A percentile compares a stretch with the other conserved stretches of the same genome.
Conservation (phyloP, 208 protist genomes). For the Lotmaria passim region DNA sequence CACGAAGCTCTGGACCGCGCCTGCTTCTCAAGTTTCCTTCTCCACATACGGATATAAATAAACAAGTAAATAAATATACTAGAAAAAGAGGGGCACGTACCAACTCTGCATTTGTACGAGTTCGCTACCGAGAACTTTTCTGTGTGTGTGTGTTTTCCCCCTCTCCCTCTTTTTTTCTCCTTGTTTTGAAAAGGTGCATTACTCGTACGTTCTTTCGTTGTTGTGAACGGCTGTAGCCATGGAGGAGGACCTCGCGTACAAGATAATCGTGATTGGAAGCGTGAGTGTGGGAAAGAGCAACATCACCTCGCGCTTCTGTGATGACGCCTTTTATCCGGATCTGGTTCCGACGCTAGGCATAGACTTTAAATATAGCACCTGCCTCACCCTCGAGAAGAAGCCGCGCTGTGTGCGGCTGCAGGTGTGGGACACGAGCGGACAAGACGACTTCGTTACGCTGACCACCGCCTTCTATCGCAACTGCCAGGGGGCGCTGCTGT, state of each 20-base stretch:
- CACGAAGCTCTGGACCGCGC: neutral
- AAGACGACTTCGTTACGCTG: slow-evolving; percentile 90
- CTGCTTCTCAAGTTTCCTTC: slow-evolving; percentile 9
- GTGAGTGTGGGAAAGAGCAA: slow-evolving; percentile 93
- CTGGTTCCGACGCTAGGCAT: slow-evolving; percentile 87
- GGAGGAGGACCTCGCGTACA: slow-evolving; percentile 88
- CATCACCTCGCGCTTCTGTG: slow-evolving; percentile 87
- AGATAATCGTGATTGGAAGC: slow-evolving; percentile 91
- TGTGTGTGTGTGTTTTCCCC: too few species aligned
- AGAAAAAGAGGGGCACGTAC: neutral
- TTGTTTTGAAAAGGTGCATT: neutral
- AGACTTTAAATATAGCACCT: slow-evolving; percentile 88
- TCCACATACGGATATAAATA: slow-evolving; percentile 9
- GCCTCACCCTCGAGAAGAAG: slow-evolving; percentile 74
- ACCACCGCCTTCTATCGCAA: slow-evolving; percentile 93
- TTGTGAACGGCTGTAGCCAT: slow-evolving; percentile 27
- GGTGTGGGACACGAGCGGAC: slow-evolving; percentile 92
- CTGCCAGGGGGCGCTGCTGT: slow-evolving; percentile 92
- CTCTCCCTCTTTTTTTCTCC: slow-evolving; percentile 9
- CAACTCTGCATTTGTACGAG: too few species aligned
- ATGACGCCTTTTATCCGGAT: slow-evolving; percentile 82
- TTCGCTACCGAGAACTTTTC: too few species aligned
- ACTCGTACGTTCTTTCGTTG: too few species aligned
- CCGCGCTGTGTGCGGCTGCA: slow-evolving; percentile 81
- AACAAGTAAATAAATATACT: slow-evolving; percentile 9